Evolutionary conservation across 805 yeast genomes (phyloP).

Genomic region (Hanseniaspora lindneri): DNA sequence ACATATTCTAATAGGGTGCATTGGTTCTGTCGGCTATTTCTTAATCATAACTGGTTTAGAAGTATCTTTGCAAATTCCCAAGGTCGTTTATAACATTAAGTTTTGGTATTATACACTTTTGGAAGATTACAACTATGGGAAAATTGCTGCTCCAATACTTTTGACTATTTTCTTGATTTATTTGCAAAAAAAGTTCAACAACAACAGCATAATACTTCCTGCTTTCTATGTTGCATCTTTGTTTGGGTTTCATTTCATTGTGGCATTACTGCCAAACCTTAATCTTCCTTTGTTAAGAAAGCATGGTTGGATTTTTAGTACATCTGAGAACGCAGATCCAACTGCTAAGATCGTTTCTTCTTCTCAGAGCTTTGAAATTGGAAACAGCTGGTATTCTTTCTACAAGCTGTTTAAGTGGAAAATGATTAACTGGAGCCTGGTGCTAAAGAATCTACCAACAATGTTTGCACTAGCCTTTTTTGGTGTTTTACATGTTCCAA

Average conservation of each 20-base stretch:
- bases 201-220: conserved; percentile 64
- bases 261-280: conserved; percentile 55
- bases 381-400: conserved; percentile 65
- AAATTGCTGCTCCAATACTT: conserved; percentile 60
- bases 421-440: conserved; percentile 61
- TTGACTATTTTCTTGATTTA: conserved; percentile 51
- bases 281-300: conserved; percentile 50
- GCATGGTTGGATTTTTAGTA: conserved; percentile 68
- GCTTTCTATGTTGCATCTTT: conserved; percentile 65
- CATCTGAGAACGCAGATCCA: neutral
- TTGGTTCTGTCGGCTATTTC: conserved; percentile 97
- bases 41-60: conserved; percentile 81
- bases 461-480: conserved; percentile 94
- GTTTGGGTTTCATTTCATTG: conserved; percentile 52
- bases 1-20: conserved; percentile 91
- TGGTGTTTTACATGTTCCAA: conserved; percentile 92
- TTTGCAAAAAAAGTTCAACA: conserved; percentile 48
- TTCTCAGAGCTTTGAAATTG: no score
- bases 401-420: conserved; percentile 60
- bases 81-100: conserved; percentile 48
- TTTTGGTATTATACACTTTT: conserved; percentile 42
- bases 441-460: conserved; percentile 65
- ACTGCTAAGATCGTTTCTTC: no score
- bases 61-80: conserved; percentile 71
- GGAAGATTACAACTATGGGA: conserved; percentile 35